A percentile compares a stretch with the other conserved stretches of the same genome.
These are phyloP conservation scores for Cyberlindnera samutprakarnensis DNA, from an alignment of 805 yeast species.

Conservation along the genomic window DNA sequence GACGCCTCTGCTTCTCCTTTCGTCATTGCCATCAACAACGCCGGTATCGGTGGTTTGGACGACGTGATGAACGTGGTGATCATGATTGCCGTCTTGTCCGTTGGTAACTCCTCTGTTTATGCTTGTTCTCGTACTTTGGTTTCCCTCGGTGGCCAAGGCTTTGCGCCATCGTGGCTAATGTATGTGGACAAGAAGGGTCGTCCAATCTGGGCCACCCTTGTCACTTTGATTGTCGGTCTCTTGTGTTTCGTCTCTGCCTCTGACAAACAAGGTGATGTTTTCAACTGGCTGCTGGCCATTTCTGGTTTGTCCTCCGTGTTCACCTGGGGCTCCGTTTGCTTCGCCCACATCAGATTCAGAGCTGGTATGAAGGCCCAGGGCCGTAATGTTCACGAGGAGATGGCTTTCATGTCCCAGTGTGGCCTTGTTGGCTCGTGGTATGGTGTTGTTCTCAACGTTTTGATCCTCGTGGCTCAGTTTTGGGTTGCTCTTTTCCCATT, in stretches of 20 bases:
- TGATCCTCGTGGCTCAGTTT: conserved; percentile 69
- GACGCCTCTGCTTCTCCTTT: conserved; percentile 74
- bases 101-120: conserved; percentile 43
- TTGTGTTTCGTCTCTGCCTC: conserved; percentile 60
- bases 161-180: conserved; percentile 39
- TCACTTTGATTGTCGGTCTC: conserved; percentile 42
- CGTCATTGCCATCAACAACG: conserved; percentile 59
- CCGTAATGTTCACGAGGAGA: conserved; percentile 53
- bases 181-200: conserved; percentile 45
- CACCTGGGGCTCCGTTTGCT: conserved; percentile 72
- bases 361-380: conserved; percentile 52
- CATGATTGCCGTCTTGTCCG: conserved; percentile 48
- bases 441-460: conserved; percentile 50
- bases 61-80: conserved; percentile 58
- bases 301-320: conserved; percentile 73
- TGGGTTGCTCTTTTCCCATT: conserved; percentile 51
- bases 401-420: conserved; percentile 59
- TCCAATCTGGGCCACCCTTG: conserved; percentile 41
- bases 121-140: conserved; percentile 49
- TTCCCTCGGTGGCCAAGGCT: conserved; percentile 44
- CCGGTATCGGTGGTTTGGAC: conserved; percentile 53
- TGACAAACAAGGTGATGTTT: conserved; percentile 45
- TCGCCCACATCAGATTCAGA: conserved; percentile 64
- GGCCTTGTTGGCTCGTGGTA: conserved; percentile 63
- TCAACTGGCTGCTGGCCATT: conserved; percentile 70